Percentiles rank a stretch among this genome's conserved stretches.
Conservation (phyloP, 2,329 filamentous ascomycete genomes). For the Alternaria infectoria region DNA sequence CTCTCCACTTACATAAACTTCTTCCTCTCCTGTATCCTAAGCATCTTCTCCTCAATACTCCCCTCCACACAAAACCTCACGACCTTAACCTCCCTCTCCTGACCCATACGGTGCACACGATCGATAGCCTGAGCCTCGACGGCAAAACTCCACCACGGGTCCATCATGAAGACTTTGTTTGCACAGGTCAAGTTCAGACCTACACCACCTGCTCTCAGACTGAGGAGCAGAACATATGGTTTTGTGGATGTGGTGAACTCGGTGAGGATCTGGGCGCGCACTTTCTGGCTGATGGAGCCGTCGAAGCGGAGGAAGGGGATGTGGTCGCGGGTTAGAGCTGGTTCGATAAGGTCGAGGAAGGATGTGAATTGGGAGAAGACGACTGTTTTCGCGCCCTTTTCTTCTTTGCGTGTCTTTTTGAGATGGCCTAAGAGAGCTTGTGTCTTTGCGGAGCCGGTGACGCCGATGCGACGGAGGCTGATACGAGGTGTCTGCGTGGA, state of each 20-base stretch:
- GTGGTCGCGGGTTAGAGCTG: constrained; percentile 73
- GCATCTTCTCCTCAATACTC: constrained; percentile 94
- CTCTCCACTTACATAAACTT: constrained; percentile 80
- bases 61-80: constrained; percentile 86
- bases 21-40: constrained; percentile 91
- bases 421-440: constrained; percentile 78
- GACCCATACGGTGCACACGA: constrained; percentile 95
- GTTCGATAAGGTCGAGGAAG: constrained; percentile 89
- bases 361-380: constrained; percentile 98
- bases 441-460: constrained; percentile 86
- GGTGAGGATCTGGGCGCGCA: constrained; percentile 76
- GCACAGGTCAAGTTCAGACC: constrained; percentile 91
- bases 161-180: constrained; percentile 96
- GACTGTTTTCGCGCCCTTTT: constrained; percentile 81
- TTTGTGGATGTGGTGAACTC: constrained; percentile 67
- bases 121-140: constrained; percentile 98
- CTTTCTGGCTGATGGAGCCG: constrained; percentile 86
- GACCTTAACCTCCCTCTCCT: constrained; percentile 83
- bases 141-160: constrained; percentile 99
- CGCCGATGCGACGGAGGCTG: constrained; percentile 65
- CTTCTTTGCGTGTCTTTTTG: constrained; percentile 67
- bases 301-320: constrained; percentile 88
- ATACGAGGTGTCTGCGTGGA: constrained; percentile 55
- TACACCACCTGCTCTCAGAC: constrained; percentile 87
- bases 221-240: constrained; percentile 80